Percentiles rank a stretch among this genome's conserved stretches.
Conservation (phyloP, 1,284 basidiomycete species). For the Agaricales sp. region DNA sequence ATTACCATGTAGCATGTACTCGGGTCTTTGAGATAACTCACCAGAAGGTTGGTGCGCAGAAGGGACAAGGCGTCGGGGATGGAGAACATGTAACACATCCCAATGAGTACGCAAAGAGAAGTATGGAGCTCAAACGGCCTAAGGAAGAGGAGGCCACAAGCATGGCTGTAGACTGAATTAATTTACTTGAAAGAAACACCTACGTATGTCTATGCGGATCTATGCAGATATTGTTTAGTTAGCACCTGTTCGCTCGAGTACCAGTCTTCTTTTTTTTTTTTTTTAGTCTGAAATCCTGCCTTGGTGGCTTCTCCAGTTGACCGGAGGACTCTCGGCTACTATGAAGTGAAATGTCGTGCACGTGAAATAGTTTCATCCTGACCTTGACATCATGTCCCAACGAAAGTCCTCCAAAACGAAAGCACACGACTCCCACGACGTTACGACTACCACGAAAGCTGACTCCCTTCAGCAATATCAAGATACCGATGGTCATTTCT, state of each 20-base stretch:
- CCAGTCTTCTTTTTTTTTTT: too few species aligned
- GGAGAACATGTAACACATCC: constrained; percentile 93
- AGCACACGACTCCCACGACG: constrained; percentile 14
- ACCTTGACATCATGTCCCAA: constrained; percentile 23
- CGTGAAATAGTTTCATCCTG: not conserved
- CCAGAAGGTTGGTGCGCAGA: constrained; percentile 60
- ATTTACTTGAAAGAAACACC: not conserved
- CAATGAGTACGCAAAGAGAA: constrained; percentile 73
- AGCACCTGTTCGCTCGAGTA: too few species aligned
- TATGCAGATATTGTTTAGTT: not conserved
- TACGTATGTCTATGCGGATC: not conserved
- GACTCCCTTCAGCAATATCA: constrained; percentile 74
- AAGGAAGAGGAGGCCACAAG: constrained; percentile 20
- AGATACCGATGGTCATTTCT: constrained; percentile 88
- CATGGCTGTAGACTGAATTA: constrained; percentile 16
- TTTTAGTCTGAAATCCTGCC: too few species aligned
- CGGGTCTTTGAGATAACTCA: constrained; percentile 96
- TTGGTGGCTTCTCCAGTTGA: not conserved
- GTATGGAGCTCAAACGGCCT: constrained; percentile 53
- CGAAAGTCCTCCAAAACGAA: constrained; percentile 21
- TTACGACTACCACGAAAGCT: constrained; percentile 21
- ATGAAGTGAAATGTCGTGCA: not conserved
- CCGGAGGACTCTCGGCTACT: not conserved
- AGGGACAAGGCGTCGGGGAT: constrained; percentile 82
- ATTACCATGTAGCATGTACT: constrained; percentile 96